phyloP scores from a whole-genome alignment of 352 stramenopile species.

The Phytophthora chlamydospora region DNA sequence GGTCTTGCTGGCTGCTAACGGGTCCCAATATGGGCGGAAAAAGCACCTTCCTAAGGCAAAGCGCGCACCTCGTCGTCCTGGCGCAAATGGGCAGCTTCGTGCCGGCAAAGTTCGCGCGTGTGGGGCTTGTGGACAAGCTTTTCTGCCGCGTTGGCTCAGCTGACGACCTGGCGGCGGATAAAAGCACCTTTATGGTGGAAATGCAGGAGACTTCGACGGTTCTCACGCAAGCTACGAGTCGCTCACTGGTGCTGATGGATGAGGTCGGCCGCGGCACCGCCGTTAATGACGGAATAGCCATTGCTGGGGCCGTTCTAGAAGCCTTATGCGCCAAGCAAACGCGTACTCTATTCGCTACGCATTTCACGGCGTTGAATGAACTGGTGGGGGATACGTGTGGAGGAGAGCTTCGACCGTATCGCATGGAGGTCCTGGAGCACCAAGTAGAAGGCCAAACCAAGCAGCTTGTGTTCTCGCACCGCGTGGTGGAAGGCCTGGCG shows the following conservation, averaged over 20 bases:
- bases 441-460: conserved; percentile 22
- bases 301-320: conserved; percentile 82
- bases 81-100: conserved; percentile 88
- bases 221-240: conserved; percentile 69
- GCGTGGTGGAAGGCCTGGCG: conserved; percentile 73
- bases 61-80: conserved; percentile 75
- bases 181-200: conserved; percentile 89
- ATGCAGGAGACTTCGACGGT: conserved; percentile 89
- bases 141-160: conserved; percentile 85
- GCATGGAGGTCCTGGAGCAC: conserved; percentile 72
- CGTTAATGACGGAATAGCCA: conserved; percentile 78
- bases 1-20: conserved; percentile 81
- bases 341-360: conserved; percentile 82
- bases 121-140: conserved; percentile 81
- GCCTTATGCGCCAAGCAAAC: conserved; percentile 59
- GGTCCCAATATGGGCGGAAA: conserved; percentile 91
- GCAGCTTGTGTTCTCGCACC: conserved; percentile 78
- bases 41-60: conserved; percentile 85
- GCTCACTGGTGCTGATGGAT: conserved; percentile 89
- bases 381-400: conserved; percentile 45
- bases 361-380: conserved; percentile 74
- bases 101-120: conserved; percentile 65
- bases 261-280: conserved; percentile 87
- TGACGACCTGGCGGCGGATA: conserved; percentile 80
- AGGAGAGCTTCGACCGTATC: conserved; percentile 56